Conservation (phyloP, 1,284 basidiomycete genomes). For the Austroboletus olivaceoglutinosus region DNA sequence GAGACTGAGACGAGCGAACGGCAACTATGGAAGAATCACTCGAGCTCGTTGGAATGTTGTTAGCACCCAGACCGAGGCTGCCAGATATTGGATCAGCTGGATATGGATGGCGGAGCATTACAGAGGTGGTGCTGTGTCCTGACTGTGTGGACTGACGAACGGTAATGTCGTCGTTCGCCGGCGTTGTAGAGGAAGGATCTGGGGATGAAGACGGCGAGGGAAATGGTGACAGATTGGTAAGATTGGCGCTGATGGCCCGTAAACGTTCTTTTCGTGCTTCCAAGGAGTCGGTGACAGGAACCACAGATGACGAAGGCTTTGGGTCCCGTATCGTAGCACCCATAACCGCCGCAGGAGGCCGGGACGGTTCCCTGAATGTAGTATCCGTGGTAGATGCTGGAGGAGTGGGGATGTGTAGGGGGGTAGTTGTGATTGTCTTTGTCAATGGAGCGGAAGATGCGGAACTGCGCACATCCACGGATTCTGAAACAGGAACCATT, state of each 20-base stretch:
- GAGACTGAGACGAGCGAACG: not conserved
- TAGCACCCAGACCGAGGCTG: not conserved
- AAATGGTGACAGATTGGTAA: slow-evolving; percentile 11
- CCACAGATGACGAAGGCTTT: not conserved
- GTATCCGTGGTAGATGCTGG: not conserved
- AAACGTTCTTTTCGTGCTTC: slow-evolving; percentile 13
- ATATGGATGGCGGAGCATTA: slow-evolving; percentile 9
- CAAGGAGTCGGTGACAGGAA: slow-evolving; percentile 9
- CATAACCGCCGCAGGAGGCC: not conserved
- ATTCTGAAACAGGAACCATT: not conserved
- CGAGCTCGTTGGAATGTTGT: not conserved
- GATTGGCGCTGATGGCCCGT: slow-evolving; percentile 15
- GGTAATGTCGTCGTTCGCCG: not conserved
- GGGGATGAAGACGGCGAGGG: slow-evolving; percentile 6
- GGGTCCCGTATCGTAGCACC: slow-evolving; percentile 2
- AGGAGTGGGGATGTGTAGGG: slow-evolving; percentile 2
- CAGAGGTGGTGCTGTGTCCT: not conserved
- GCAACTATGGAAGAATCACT: not conserved
- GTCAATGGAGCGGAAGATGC: not conserved
- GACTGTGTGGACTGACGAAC: not conserved
- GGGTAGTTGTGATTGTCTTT: not conserved
- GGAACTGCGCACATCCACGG: not conserved
- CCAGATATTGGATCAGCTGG: not conserved
- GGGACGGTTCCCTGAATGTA: not conserved
- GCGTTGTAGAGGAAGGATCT: not conserved